These are phyloP conservation scores for Hymenoscyphus fructigenus DNA, from an alignment of 2,329 filamentous ascomycete species.

Conservation along the genomic window DNA sequence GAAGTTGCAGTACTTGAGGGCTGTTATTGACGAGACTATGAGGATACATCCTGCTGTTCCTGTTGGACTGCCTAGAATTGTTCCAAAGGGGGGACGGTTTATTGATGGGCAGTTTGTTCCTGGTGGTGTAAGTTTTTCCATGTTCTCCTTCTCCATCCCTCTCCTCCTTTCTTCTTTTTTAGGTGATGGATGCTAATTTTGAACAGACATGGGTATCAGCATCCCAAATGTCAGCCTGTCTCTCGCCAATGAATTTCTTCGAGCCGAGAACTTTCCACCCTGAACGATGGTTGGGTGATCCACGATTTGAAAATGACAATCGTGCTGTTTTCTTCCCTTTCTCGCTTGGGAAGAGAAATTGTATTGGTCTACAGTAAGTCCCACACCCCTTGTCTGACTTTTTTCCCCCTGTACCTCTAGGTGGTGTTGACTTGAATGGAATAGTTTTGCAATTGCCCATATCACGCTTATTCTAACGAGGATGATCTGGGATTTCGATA, in stretches of 20 bases:
- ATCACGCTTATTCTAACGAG: slow-evolving; percentile 22
- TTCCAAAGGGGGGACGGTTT: slow-evolving; percentile 1
- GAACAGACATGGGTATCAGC: slow-evolving; percentile 1
- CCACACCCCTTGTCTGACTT: neutral
- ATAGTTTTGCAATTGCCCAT: slow-evolving; percentile 11
- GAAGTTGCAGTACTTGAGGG: slow-evolving; percentile 11
- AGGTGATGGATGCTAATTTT: neutral
- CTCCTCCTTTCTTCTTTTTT: neutral
- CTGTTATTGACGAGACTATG: slow-evolving; percentile 15
- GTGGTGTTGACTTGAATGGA: neutral
- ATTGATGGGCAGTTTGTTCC: slow-evolving; percentile 9
- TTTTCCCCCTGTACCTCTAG: no score
- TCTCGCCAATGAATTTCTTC: slow-evolving; percentile 13
- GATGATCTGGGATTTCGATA: slow-evolving; percentile 30
- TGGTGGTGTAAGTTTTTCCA: neutral
- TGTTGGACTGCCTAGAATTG: slow-evolving; percentile 6
- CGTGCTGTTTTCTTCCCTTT: slow-evolving; percentile 21
- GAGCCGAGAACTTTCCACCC: slow-evolving; percentile 31
- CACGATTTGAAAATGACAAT: slow-evolving; percentile 17
- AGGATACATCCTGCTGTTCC: slow-evolving; percentile 18
- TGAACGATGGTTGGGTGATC: slow-evolving; percentile 37
- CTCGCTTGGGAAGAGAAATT: slow-evolving; percentile 20
- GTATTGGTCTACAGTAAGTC: slow-evolving; percentile 21
- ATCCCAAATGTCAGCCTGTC: slow-evolving; percentile 4
- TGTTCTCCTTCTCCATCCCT: no score